These are phyloP conservation scores for Kwoniella heveanensis DNA, from an alignment of 768 basidiomycete genomes.

Conservation along the genomic window DNA sequence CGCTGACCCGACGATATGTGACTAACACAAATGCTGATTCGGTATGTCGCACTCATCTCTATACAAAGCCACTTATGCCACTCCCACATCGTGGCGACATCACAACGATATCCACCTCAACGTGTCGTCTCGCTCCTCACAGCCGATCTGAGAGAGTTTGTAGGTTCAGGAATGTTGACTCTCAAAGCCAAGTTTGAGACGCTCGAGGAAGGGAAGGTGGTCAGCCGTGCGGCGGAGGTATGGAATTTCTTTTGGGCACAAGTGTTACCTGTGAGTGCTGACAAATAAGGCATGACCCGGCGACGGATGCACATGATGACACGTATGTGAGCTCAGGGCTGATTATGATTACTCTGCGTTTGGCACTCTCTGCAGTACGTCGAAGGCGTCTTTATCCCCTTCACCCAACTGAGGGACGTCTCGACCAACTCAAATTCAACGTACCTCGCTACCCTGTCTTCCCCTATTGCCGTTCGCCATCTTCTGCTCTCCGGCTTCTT, in stretches of 20 bases:
- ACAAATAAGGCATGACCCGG: too few species aligned
- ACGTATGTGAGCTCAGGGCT: too few species aligned
- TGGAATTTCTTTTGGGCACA: constrained; percentile 84
- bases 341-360: too few species aligned
- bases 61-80: constrained; percentile 42
- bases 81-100: constrained; percentile 45
- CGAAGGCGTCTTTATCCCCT: constrained; percentile 54
- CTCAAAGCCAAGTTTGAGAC: constrained; percentile 78
- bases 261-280: constrained; percentile 43
- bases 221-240: constrained; percentile 76
- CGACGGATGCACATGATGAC: too few species aligned
- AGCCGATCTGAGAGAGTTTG: constrained; percentile 76
- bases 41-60: background rate
- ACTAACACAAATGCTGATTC: background rate
- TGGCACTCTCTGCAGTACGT: constrained; percentile 45
- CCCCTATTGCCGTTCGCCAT: constrained; percentile 45
- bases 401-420: constrained; percentile 45
- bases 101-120: constrained; percentile 58
- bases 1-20: too few species aligned
- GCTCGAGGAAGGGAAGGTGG: constrained; percentile 75
- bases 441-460: constrained; percentile 6
- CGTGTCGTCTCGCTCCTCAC: constrained; percentile 74
- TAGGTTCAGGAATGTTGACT: constrained; percentile 86
- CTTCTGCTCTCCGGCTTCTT: constrained; percentile 53
- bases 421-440: constrained; percentile 26